Conservation (phyloP, 2,329 filamentous ascomycete genomes). For the Fusarium humuli region DNA sequence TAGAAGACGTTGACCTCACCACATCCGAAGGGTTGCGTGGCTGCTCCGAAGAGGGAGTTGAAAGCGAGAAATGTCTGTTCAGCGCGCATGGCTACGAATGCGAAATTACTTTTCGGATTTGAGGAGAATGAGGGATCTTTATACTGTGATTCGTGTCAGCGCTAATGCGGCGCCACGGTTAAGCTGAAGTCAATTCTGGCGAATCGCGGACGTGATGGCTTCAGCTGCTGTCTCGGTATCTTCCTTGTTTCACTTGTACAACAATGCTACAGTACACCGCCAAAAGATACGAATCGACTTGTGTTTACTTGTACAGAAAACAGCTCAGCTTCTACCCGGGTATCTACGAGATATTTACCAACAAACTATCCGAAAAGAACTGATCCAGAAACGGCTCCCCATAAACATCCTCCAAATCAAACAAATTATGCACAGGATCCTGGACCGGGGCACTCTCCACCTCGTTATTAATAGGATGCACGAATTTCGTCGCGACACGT, state of each 20-base stretch:
- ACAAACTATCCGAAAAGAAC: slow-evolving; percentile 40
- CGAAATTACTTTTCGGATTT: background rate
- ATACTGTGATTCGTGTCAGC: background rate
- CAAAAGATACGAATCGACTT: no score
- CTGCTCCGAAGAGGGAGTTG: background rate
- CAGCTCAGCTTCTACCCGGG: no score
- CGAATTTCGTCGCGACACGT: slow-evolving; percentile 40
- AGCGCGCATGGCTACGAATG: background rate
- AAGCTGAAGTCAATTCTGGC: background rate
- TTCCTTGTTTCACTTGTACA: background rate
- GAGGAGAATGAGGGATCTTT: background rate
- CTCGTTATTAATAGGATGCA: slow-evolving; percentile 34
- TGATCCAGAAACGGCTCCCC: slow-evolving; percentile 39
- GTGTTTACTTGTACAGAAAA: no score
- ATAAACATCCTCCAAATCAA: slow-evolving; percentile 33
- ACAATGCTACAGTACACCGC: background rate
- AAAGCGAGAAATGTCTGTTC: background rate
- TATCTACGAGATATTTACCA: slow-evolving; percentile 29
- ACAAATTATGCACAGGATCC: slow-evolving; percentile 3
- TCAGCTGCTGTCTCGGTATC: background rate
- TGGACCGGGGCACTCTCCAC: background rate
- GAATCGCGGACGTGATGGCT: background rate
- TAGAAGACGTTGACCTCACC: slow-evolving; percentile 18
- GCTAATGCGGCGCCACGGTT: background rate
- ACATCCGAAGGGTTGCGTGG: background rate